Percentiles rank a stretch among this genome's conserved stretches.
phyloP scores from a whole-genome alignment of 1,284 basidiomycete species.

The Porogramme epimiltina region DNA sequence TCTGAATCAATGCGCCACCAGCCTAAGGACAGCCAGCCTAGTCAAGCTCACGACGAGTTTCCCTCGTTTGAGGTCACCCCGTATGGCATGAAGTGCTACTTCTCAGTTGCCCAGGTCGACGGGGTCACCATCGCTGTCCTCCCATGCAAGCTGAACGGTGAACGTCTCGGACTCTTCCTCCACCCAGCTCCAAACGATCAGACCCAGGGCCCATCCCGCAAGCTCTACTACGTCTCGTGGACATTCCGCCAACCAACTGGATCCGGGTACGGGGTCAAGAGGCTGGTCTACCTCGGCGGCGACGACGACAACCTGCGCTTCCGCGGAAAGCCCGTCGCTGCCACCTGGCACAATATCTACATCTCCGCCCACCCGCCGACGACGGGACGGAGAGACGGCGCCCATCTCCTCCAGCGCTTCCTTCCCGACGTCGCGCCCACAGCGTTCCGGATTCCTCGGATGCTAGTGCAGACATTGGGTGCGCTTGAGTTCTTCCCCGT shows the following conservation, averaged over 20 bases:
- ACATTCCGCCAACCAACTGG: too few species aligned
- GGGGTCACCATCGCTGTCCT: background rate
- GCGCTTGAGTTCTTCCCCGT: too few species aligned
- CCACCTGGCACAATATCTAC: too few species aligned
- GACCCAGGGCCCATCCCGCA: background rate
- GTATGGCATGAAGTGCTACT: background rate
- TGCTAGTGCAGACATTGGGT: too few species aligned
- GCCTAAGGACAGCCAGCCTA: background rate
- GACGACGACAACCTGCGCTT: too few species aligned
- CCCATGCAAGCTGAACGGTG: background rate
- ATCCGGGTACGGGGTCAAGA: too few species aligned
- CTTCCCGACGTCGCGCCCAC: background rate
- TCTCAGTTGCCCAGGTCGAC: background rate
- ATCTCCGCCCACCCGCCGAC: too few species aligned
- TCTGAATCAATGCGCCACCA: too few species aligned
- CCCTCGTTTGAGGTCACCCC: background rate
- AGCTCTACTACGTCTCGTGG: too few species aligned
- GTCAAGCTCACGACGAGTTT: background rate
- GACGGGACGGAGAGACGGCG: background rate
- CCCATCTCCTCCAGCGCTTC: background rate
- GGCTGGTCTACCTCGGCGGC: too few species aligned
- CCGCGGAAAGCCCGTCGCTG: too few species aligned
- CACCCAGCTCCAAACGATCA: background rate
- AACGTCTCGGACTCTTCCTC: background rate
- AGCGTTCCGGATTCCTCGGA: too few species aligned